Base-by-base conservation (phyloP, 805 yeast genomes). In the Cyberlindnera misumaiensis region DNA sequence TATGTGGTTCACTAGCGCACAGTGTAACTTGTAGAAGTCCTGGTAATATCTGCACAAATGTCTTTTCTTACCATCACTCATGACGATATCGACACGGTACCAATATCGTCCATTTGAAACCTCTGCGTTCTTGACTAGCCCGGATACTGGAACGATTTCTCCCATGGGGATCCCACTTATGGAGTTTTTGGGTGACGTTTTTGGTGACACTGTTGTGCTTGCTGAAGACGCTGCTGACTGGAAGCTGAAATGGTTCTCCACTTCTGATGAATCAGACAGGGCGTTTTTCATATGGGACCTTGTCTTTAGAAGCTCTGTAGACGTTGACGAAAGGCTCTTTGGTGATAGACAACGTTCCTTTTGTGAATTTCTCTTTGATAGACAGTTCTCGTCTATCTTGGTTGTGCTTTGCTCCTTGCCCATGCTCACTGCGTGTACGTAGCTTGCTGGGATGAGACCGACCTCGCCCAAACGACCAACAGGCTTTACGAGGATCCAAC, bases 401-500 rank as follows among this genome's bases (percentile, higher is more conserved):
- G 24, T 6, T 20, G 24, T 8, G 24, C 24, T 20, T 20, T 20
- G 5, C 24, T 20, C 24, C 5, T 20, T 20, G 24, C 8, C 59
- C 24, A 54, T 43, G 17, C 63, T 60, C n/a, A 70, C 73, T 18
- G 70, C 68, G 35, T 64, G 70, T 16, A 67, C 72, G 47, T 69
- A 70, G 27, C 65, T 59, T 3, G 74, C 69, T 1, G 81, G 81
- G 2, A 76, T 65, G 40, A 75, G 56, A 1, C 81, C 81, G 1
- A 73, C 68, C 4, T 52, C 55, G 4, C 62, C 54, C 24, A 72
- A 41, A 41, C 67, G 62, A 30, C 72, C 73, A 26, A 76, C 65
- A n/a, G 73, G 69, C 51, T 75, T 74, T 8, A 73, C 82, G 31
- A 73, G 52, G 3, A 75, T 53, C 78, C 80, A 74, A 2, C 80